Base-by-base conservation (phyloP, 495 filamentous ascomycete species). In the Penicillium salamii region DNA sequence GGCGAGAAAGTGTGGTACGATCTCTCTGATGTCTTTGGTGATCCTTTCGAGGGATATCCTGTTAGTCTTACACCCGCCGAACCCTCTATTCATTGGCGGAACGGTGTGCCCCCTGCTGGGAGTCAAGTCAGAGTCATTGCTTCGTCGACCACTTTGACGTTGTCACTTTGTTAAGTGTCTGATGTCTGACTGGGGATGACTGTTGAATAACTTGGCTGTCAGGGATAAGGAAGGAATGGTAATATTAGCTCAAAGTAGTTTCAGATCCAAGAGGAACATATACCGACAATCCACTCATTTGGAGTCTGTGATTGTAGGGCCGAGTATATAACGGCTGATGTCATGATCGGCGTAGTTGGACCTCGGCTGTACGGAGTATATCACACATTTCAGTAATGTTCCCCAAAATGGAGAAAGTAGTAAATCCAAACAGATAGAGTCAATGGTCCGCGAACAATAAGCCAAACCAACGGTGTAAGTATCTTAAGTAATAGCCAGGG, bases 11-110 rank as follows among this genome's bases (percentile, higher is more conserved):
- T 85, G 26, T 85, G 78, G 78, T 83, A 81, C 51, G 78, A 82
- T 57, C 59, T 84, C 32, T 73, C 68, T 15, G 73, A 79, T 61
- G 75, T 83, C 5, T 79, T 79, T 53, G 81, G 81, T 2, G 76
- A 82, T 47, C 71, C 77, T 6, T 83, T 84, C 52, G 50, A 47
- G 33, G 80, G 78, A 3, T 45, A 69, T 2, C 62, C 62, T 32
- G 57, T 83, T 20, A 62, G 46, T 5, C 45, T 79, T 32, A 17
- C 51, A 19, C 75, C 74, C 15, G 48, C 62, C 1, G 63, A 73
- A 60, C 71, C 70, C 42, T 15, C 42, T 50, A 50, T 83, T 70
- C 42, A 46, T 12, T 84, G 80, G 80, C 37, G 58, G 3, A 52
- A 69, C 41, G 81, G 81, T 1, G 59, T 72, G 3, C 72, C 74